These are phyloP conservation scores for Gossypium thurberi DNA, from an alignment of 345 rosid genomes.

Conservation along the genomic window DNA sequence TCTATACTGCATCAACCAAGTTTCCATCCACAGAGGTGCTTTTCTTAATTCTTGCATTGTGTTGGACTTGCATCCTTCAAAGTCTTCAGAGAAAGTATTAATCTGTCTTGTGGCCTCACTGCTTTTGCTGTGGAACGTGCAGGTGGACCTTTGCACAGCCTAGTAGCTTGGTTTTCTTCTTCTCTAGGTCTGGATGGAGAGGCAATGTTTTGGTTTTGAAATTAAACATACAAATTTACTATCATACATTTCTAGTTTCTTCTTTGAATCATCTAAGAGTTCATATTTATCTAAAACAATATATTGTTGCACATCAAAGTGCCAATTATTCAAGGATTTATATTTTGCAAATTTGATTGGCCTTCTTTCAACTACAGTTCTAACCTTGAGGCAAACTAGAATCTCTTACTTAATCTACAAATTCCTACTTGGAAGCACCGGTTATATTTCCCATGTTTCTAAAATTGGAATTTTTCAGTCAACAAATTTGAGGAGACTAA, in stretches of 20 bases:
- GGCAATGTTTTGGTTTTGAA: slow-evolving; percentile 19
- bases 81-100: slow-evolving; percentile 12
- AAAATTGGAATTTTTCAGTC: no score
- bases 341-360: no score
- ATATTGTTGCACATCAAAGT: neutral
- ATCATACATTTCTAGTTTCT: slow-evolving; percentile 19
- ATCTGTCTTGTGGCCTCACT: slow-evolving; percentile 13
- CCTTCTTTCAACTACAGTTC: no score
- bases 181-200: slow-evolving; percentile 37
- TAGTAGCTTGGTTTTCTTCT: slow-evolving; percentile 36
- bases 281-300: slow-evolving; percentile 7
- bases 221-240: slow-evolving; percentile 21
- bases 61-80: neutral
- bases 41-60: slow-evolving; percentile 9
- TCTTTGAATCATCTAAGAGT: slow-evolving; percentile 16
- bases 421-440: no score
- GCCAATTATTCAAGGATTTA: no score
- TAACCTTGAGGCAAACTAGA: no score
- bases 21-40: slow-evolving; percentile 42
- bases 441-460: no score
- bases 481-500: neutral
- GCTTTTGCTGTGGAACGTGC: slow-evolving; percentile 40
- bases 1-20: slow-evolving; percentile 28
- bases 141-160: slow-evolving; percentile 53
- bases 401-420: no score